Conservation (phyloP, 257 asterid species). For the Nyctanthes arbortristis region DNA sequence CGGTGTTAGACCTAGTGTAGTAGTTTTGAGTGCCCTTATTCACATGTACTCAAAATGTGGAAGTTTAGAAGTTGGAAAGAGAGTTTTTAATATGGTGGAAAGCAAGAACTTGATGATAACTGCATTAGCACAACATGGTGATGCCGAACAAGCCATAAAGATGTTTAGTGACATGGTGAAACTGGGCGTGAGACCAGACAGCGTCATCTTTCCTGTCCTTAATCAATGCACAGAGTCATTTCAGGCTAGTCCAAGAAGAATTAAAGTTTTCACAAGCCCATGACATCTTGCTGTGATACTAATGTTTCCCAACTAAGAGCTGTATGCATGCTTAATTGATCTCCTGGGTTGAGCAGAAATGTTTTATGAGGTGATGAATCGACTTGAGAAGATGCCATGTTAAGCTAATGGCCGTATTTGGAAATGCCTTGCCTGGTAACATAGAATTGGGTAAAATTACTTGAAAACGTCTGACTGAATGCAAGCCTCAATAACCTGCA, state of each 20-base stretch:
- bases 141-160: conserved; percentile 51
- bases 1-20: conserved; percentile 52
- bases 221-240: conserved; percentile 65
- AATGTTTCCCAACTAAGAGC: conserved; percentile 58
- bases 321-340: conserved; percentile 64
- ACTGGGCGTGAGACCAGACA: conserved; percentile 56
- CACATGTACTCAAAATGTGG: conserved; percentile 82
- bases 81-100: conserved; percentile 39
- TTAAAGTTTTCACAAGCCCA: conserved; percentile 44
- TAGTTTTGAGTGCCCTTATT: conserved; percentile 61
- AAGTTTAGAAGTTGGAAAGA: conserved; percentile 43
- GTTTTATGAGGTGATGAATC: conserved; percentile 50
- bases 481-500: conserved; percentile 46
- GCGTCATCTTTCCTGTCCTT: conserved; percentile 55
- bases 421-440: conserved; percentile 57
- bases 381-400: conserved; percentile 47
- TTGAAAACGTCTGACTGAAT: conserved; percentile 49
- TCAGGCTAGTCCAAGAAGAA: conserved; percentile 62
- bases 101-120: conserved; percentile 69
- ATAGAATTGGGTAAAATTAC: conserved; percentile 51
- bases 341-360: conserved; percentile 56
- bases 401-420: conserved; percentile 52
- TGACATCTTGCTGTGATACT: conserved; percentile 41
- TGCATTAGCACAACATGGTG: conserved; percentile 66
- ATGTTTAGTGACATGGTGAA: conserved; percentile 48